Base-by-base conservation (phyloP, 164 flowering plant genomes). In the Vitis rotundifolia region DNA sequence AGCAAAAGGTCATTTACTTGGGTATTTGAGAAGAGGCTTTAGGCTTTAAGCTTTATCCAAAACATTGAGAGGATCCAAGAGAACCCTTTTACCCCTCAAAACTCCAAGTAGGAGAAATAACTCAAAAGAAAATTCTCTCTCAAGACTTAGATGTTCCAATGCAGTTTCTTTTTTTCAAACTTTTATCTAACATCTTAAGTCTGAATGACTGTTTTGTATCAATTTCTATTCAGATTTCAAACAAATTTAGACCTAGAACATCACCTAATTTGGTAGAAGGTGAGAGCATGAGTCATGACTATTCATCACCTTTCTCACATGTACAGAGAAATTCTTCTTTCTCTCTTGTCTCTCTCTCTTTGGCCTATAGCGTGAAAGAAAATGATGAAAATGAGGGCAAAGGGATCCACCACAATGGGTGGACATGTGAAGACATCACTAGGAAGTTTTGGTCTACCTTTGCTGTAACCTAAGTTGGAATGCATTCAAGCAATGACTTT, bases 351-450 rank as follows among this genome's bases (percentile, higher is more conserved):
- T 53, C 49, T 16, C 70, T 28, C 67, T 44, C 64, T 29, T 15
- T 47, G 29, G 61, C 57, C 14, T 48, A 51, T 49, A 54, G 49
- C 15, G 69, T 51, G 54, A 19, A 14, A 18, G 65, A 67, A 64
- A 67, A 61, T 74, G 55, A 71, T 63, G 76, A 68, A 3, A 37
- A 37, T 37, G 44, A 37, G 44, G 7, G 74, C 48, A 48, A 60
- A 59, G 76, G 79, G 80, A 76, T 78, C 84, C 82, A 81, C 80
- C 81, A 73, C 76, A 29, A 29, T 14, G 37, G 68, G 66, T 57
- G 73, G 72, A 65, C 85, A 79, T 79, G 80, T 74, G 82, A 72
- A 68, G 69, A 71, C 62, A 81, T 74, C 78, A 73, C 58, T 18
- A 65, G 64, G 64, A 49, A n/a, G 19, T 4, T 57, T 68, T 28